phyloP scores from a whole-genome alignment of 169 alveolate species.

The Babesia bigemina region DNA sequence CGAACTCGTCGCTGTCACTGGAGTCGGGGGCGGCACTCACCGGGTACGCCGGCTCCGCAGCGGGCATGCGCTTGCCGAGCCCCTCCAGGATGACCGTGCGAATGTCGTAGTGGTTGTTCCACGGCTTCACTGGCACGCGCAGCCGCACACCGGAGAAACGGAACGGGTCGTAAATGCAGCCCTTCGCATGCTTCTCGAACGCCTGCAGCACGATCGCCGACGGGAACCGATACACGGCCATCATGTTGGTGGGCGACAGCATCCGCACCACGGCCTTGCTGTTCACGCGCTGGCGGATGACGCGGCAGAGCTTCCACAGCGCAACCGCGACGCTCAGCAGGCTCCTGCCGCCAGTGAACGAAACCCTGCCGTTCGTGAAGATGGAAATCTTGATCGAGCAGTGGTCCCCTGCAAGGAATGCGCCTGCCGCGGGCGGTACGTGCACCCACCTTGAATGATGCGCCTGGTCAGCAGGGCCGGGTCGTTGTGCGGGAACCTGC shows the following conservation, averaged over 20 bases:
- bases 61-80: not conserved
- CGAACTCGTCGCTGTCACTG: constrained; percentile 20
- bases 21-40: not conserved
- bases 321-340: constrained; percentile 71
- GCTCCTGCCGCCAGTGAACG: constrained; percentile 75
- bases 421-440: no score
- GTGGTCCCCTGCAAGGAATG: constrained; percentile 23
- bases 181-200: constrained; percentile 66
- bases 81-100: not conserved
- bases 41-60: not conserved
- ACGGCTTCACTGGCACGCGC: constrained; percentile 35
- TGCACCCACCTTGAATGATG: not conserved
- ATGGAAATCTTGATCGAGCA: constrained; percentile 71
- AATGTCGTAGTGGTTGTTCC: constrained; percentile 9
- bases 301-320: constrained; percentile 74
- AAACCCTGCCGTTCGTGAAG: constrained; percentile 77
- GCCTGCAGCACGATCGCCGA: constrained; percentile 66
- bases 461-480: not conserved
- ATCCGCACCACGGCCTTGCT: constrained; percentile 58
- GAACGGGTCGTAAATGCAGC: constrained; percentile 62
- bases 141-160: constrained; percentile 64
- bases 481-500: not conserved
- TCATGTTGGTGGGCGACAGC: constrained; percentile 68
- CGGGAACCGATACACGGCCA: constrained; percentile 73
- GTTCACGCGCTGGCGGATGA: constrained; percentile 66